Evolutionary conservation across 169 alveolate genomes (phyloP).

Genomic region (Babesia caballi): DNA sequence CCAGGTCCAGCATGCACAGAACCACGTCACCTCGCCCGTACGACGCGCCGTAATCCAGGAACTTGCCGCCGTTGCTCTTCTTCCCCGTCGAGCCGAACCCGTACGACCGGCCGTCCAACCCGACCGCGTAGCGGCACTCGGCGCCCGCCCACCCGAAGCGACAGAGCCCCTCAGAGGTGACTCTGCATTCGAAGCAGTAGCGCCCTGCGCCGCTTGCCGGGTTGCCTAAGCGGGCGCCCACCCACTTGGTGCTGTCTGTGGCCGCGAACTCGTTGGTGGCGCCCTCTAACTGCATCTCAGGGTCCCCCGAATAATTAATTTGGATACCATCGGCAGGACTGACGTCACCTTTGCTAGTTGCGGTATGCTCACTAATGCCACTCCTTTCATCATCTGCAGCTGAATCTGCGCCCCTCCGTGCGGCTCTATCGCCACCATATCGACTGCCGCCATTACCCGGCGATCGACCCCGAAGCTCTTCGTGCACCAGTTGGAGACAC

Average conservation of each 20-base stretch:
- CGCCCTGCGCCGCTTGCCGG: not conserved
- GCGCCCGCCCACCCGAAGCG: conserved; percentile 11
- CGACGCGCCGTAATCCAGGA: conserved; percentile 6
- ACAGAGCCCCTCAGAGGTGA: not conserved
- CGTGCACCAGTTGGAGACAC: conserved; percentile 81
- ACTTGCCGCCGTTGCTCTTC: conserved; percentile 17
- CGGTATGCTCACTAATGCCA: too few relatives aligned
- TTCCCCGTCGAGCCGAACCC: conserved; percentile 23
- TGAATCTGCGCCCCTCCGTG: not conserved
- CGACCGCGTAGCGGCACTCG: not conserved
- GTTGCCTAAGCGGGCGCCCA: conserved; percentile 1
- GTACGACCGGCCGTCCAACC: not conserved
- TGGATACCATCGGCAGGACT: too few relatives aligned
- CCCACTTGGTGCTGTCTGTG: not conserved
- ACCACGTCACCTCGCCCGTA: conserved; percentile 5
- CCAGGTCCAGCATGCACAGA: not conserved
- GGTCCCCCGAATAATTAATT: not conserved
- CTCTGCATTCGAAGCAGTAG: conserved; percentile 5
- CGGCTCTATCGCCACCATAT: too few relatives aligned
- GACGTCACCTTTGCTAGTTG: too few relatives aligned
- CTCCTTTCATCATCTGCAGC: not conserved
- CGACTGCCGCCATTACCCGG: not conserved
- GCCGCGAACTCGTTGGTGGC: not conserved
- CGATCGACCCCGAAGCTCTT: not conserved
- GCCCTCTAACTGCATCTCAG: not conserved